Conservation (phyloP, 2,329 filamentous ascomycete genomes). For the Thelonectria discophora region DNA sequence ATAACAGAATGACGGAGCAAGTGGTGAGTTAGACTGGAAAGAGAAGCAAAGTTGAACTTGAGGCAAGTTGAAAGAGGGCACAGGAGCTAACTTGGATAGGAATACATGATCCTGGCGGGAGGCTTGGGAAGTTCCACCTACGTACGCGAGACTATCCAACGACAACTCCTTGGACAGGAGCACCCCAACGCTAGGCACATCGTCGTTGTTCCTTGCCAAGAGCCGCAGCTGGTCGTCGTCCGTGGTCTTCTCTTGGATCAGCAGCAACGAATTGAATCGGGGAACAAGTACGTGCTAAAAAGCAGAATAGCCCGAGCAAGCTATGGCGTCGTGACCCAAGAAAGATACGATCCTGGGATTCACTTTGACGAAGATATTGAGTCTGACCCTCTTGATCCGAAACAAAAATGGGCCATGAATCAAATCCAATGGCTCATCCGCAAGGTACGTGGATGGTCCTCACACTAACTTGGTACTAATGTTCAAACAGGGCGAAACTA, state of each 20-base stretch:
- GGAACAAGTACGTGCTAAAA: constrained; percentile 53
- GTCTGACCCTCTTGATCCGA: constrained; percentile 27
- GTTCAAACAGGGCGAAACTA: constrained; percentile 48
- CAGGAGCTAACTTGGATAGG: constrained; percentile 35
- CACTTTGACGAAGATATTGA: constrained; percentile 35
- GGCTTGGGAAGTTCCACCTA: constrained; percentile 57
- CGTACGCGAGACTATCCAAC: constrained; percentile 52
- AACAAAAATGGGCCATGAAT: constrained; percentile 33
- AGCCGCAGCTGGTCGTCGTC: constrained; percentile 64
- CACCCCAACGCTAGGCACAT: constrained; percentile 46
- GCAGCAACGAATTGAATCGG: constrained; percentile 56
- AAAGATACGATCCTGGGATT: constrained; percentile 28
- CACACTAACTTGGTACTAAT: constrained; percentile 40
- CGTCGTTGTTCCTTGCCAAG: constrained; percentile 55
- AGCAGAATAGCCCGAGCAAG: constrained; percentile 44
- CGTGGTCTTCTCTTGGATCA: constrained; percentile 62
- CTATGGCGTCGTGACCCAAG: constrained; percentile 34
- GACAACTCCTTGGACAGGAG: constrained; percentile 44
- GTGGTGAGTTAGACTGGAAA: constrained; percentile 42
- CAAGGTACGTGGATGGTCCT: constrained; percentile 45
- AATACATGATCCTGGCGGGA: constrained; percentile 55
- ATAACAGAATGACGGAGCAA: constrained; percentile 44
- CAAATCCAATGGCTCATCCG: constrained; percentile 39
- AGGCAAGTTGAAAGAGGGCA: no score
- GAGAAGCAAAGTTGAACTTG: neutral